These are phyloP conservation scores for Aspergillus pseudoglaucus DNA, from an alignment of 2,329 filamentous ascomycete species.

Conservation along the genomic window DNA sequence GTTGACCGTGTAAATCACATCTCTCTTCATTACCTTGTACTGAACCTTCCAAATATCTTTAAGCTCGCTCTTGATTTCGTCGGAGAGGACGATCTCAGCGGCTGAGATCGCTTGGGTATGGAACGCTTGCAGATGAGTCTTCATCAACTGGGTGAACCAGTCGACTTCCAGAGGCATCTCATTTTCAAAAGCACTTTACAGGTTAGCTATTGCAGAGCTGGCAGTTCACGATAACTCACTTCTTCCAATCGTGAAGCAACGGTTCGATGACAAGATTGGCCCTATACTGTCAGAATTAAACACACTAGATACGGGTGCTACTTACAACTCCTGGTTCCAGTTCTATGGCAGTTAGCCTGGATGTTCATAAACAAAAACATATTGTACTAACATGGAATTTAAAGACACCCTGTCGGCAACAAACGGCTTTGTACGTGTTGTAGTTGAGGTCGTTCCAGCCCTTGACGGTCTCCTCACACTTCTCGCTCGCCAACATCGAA, in stretches of 20 bases:
- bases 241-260: background rate
- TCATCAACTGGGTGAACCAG: background rate
- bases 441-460: slow-evolving; percentile 40
- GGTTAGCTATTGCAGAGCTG: background rate
- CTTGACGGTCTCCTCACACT: slow-evolving; percentile 27
- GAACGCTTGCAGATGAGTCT: background rate
- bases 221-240: background rate
- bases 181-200: background rate
- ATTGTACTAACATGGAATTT: background rate
- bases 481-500: slow-evolving; percentile 1
- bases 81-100: background rate
- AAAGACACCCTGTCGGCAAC: slow-evolving; percentile 45
- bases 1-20: background rate
- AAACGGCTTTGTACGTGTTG: slow-evolving; percentile 52
- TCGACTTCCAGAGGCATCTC: background rate
- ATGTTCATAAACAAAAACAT: background rate
- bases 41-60: background rate
- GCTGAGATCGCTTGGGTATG: background rate
- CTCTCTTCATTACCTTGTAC: background rate
- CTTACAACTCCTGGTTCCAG: slow-evolving; percentile 19
- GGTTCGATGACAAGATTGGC: slow-evolving; percentile 11
- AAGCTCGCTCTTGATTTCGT: background rate
- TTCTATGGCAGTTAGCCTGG: slow-evolving; percentile 31
- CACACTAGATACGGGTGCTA: background rate
- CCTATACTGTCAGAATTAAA: slow-evolving; percentile 6